Conservation (phyloP, 805 yeast species). For the Lipomyces mesembrius region DNA sequence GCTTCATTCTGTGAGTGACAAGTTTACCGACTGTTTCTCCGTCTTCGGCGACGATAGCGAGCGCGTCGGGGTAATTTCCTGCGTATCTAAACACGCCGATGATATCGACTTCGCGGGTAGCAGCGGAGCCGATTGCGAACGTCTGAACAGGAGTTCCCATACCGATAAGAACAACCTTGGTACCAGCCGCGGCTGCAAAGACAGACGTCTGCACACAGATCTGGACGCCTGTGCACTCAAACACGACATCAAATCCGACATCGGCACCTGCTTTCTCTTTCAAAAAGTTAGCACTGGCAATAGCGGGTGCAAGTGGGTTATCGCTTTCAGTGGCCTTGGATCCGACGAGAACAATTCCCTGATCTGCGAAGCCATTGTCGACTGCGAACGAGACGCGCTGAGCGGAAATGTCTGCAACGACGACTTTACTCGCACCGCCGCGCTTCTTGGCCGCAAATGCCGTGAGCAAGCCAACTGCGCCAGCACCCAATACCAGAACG, state of each 20-base stretch:
- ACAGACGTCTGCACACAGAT: conserved; percentile 54
- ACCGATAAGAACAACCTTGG: conserved; percentile 42
- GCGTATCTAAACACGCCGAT: conserved; percentile 45
- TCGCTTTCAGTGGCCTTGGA: conserved; percentile 35
- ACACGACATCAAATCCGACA: conserved; percentile 36
- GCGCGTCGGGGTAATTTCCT: conserved; percentile 43
- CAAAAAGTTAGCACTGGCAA: conserved; percentile 25
- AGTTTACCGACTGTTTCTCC: conserved; percentile 33
- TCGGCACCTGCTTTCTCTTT: conserved; percentile 25
- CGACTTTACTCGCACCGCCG: conserved; percentile 70
- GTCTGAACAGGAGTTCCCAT: conserved; percentile 45
- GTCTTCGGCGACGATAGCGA: conserved; percentile 36
- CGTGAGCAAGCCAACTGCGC: conserved; percentile 77
- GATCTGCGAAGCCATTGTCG: conserved; percentile 43
- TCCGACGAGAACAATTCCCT: conserved; percentile 37
- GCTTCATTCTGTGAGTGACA: conserved; percentile 44
- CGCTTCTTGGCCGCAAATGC: conserved; percentile 67
- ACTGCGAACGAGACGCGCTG: conserved; percentile 45
- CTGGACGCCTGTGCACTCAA: conserved; percentile 63
- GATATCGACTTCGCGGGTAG: conserved; percentile 44
- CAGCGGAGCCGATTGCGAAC: conserved; percentile 44
- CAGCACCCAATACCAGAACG: conserved; percentile 79
- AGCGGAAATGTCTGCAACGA: conserved; percentile 64
- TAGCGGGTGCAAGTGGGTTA: conserved; percentile 33
- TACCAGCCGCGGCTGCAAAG: conserved; percentile 44